Base-by-base conservation (phyloP, 345 rosid species). In the Conringia planisiliqua region DNA sequence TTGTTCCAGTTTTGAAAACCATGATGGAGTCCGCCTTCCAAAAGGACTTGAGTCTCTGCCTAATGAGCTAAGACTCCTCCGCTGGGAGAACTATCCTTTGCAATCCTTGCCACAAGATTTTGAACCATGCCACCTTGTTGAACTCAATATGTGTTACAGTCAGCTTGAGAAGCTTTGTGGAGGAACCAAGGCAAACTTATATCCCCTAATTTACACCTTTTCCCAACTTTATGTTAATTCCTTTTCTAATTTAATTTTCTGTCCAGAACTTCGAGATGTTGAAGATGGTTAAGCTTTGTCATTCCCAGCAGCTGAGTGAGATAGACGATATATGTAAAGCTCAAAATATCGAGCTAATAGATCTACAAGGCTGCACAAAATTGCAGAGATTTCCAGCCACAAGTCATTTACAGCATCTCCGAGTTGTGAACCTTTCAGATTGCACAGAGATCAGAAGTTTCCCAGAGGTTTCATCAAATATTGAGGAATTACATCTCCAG, bases 81-180 rank as follows among this genome's bases (percentile, higher is more conserved):
- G 56, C 39, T 82, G 82, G 78, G 78, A 73, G 0, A 22, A 65
- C 44, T 73, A 73, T 46, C 78, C 78, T 33, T 35, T 65, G 18
- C 6, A 24, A 24, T 44, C 40, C 10, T 5, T 73, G 47, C 72
- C 78, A 9, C 50, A 46, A 65, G 27, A 57, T 0, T 77, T 73
- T 39, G 22, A 48, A 7, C 50, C 50, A 26, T 29, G 29, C 71
- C 51, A 48, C 9, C 79, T 82, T 10, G 52, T 73, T 38, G 77
- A 46, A 27, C 77, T 79, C 62, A 13, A 51, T 52, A 1, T 79
- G 29, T 3, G 29, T 13, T 7, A 20, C 14, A 73, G 85, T 22
- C n/a, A 13, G 12, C 46, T 79, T 51, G 2, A 64, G 38, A 48
- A n/a, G 13, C 79, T 79, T 3, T 76, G 83, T 83, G 16, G 2